Percentiles rank a stretch among this genome's conserved stretches.
These are phyloP conservation scores for Porogramme epimiltina DNA, from an alignment of 1,284 basidiomycete genomes.

Conservation along the genomic window DNA sequence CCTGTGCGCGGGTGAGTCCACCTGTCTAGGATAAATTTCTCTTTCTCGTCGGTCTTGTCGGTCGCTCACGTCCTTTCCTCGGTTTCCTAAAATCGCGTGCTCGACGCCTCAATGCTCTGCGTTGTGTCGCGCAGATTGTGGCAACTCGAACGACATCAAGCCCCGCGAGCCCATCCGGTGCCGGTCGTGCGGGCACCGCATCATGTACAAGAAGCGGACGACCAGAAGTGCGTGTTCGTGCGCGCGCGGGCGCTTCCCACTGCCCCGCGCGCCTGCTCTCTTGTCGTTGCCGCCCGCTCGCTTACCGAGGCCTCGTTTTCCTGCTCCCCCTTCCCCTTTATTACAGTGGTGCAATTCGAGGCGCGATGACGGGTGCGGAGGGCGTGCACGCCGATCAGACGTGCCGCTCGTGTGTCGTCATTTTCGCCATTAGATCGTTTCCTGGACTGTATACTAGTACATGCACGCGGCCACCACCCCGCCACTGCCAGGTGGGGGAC, in stretches of 20 bases:
- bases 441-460: too few species aligned
- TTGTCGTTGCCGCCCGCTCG: not conserved
- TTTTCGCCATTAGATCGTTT: conserved; percentile 2
- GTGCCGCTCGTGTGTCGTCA: too few species aligned
- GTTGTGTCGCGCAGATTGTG: conserved; percentile 86
- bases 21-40: not conserved
- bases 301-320: conserved; percentile 13
- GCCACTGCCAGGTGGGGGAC: too few species aligned
- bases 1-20: conserved; percentile 87
- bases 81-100: not conserved
- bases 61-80: too few species aligned
- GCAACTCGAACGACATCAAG: conserved; percentile 91
- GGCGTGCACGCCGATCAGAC: too few species aligned
- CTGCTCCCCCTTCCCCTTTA: too few species aligned
- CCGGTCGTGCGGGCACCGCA: conserved; percentile 95
- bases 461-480: too few species aligned
- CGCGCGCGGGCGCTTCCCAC: too few species aligned
- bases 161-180: conserved; percentile 96
- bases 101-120: too few species aligned
- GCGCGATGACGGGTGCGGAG: conserved; percentile 59
- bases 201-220: conserved; percentile 99
- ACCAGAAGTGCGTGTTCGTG: conserved; percentile 79
- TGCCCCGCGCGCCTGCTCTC: not conserved
- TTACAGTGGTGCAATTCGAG: conserved; percentile 88
- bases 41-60: too few species aligned